Percentiles rank a stretch among this genome's conserved stretches.
These are phyloP conservation scores for Aquilaria yunnanensis DNA, from an alignment of 345 rosid genomes.

Conservation along the genomic window DNA sequence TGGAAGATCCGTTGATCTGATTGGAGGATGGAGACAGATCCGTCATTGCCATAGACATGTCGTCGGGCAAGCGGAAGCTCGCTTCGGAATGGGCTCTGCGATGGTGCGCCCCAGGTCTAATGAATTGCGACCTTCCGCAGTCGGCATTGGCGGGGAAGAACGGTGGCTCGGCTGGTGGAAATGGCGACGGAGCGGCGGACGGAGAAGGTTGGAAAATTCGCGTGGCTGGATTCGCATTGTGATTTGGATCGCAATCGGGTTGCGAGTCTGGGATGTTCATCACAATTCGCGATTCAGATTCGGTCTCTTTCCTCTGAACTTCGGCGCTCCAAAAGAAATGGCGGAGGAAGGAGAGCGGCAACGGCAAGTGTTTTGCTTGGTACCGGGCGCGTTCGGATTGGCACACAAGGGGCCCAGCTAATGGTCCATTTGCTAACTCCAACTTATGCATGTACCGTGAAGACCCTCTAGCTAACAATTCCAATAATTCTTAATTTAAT, in stretches of 20 bases:
- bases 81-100: slow-evolving; percentile 57
- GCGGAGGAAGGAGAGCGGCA: too few species aligned
- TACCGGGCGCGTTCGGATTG: too few species aligned
- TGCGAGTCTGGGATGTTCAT: slow-evolving; percentile 5
- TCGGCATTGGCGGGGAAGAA: not conserved
- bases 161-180: too few species aligned
- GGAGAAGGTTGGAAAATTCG: not conserved
- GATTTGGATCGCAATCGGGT: slow-evolving; percentile 1
- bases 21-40: slow-evolving; percentile 29
- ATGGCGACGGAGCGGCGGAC: too few species aligned
- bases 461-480: too few species aligned
- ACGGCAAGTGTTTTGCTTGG: too few species aligned
- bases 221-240: slow-evolving; percentile 4
- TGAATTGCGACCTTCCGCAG: not conserved
- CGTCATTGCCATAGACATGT: slow-evolving; percentile 43
- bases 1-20: slow-evolving; percentile 30
- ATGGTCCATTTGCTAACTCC: too few species aligned
- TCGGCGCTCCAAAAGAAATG: slow-evolving; percentile 7
- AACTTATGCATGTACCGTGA: too few species aligned
- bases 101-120: slow-evolving; percentile 26
- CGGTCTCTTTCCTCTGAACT: too few species aligned
- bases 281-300: slow-evolving; percentile 15
- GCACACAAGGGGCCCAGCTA: too few species aligned
- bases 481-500: too few species aligned
- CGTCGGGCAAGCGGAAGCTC: slow-evolving; percentile 26